These are phyloP conservation scores for Pyrrhoderma lamaoense DNA, from an alignment of 1,284 basidiomycete genomes.

Conservation along the genomic window DNA sequence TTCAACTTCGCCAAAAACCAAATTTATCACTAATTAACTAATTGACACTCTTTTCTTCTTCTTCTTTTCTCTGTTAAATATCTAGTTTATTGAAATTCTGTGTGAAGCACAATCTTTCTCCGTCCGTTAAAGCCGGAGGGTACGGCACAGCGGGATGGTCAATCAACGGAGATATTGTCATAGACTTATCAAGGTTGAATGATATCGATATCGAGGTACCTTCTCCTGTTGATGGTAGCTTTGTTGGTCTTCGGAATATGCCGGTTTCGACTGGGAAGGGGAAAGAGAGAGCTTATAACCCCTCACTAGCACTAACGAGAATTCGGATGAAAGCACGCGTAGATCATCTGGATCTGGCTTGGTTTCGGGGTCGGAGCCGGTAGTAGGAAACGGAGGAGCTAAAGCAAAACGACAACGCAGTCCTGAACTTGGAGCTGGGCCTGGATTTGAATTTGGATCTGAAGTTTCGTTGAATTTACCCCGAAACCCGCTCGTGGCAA, in stretches of 20 bases:
- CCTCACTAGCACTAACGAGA: no score
- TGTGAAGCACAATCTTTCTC: conserved; percentile 53
- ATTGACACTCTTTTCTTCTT: no score
- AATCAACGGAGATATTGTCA: conserved; percentile 74
- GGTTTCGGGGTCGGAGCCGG: neutral
- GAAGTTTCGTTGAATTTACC: conserved; percentile 1
- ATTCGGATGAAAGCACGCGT: no score
- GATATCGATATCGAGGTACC: conserved; percentile 64
- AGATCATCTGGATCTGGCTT: neutral
- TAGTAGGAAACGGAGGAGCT: neutral
- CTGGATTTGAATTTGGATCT: neutral
- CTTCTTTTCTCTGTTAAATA: no score
- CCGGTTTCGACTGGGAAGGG: conserved; percentile 32
- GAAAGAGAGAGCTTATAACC: conserved; percentile 50
- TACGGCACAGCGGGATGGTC: conserved; percentile 87
- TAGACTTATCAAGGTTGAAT: conserved; percentile 66
- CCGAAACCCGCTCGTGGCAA: conserved; percentile 41
- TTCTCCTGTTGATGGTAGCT: conserved; percentile 40
- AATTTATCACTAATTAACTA: no score
- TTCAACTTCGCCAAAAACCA: no score
- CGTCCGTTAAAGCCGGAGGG: conserved; percentile 83
- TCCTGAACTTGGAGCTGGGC: neutral
- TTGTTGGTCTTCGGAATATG: conserved; percentile 50
- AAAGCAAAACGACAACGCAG: conserved; percentile 12
- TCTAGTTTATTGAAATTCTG: conserved; percentile 66